Base-by-base conservation (phyloP, 768 basidiomycete genomes). In the Leucocoprinus sp. region DNA sequence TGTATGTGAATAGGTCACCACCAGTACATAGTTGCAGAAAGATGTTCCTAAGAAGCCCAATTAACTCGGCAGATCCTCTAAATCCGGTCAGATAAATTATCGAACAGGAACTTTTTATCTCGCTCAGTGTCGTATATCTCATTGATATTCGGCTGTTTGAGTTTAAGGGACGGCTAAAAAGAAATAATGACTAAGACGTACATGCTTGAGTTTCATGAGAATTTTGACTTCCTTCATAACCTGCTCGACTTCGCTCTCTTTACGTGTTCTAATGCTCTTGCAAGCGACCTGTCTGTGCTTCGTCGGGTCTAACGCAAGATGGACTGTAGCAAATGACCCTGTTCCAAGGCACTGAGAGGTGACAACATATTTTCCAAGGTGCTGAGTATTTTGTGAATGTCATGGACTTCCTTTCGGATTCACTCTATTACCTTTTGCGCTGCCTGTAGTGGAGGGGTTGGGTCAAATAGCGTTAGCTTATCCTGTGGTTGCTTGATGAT, bases 1-100 rank as follows among this genome's bases (percentile, higher is more conserved):
- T 83, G 60, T 90, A 89, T 2, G 84, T 85, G 60, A 90, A 90
- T n/a, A 91, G 72, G 56, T 91, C 88, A 18, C 87, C 88, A 8
- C 88, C 87, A 0, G 87, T 89, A 54, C 84, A 89, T 6, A 91
- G 69, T 60, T 91, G 82, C 26, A 91, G 77, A 62, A 91, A 89
- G 34, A 91, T 85, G 59, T 89, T 82, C 22, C 82, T 85, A n/a
- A 8, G 11, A 31, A 11, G 28, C 38, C 29, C 28, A 19, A 36
- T 17, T 44, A 21, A 37, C 21, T 27, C 39, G 49, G 18, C 19
- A 26, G 12, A 28, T 8, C 37, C 2, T 40, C 12, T 6, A 8
- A 24, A 31, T 26, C 7, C 19, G 21, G 33, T 12, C 22, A 21
- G 37, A 60, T n/a, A n/a, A n/a, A n/a, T n/a, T n/a, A n/a, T n/a